Percentiles rank a stretch among this genome's conserved stretches.
These are phyloP conservation scores for Petunia axillaris DNA, from an alignment of 257 asterid species.

Conservation along the genomic window DNA sequence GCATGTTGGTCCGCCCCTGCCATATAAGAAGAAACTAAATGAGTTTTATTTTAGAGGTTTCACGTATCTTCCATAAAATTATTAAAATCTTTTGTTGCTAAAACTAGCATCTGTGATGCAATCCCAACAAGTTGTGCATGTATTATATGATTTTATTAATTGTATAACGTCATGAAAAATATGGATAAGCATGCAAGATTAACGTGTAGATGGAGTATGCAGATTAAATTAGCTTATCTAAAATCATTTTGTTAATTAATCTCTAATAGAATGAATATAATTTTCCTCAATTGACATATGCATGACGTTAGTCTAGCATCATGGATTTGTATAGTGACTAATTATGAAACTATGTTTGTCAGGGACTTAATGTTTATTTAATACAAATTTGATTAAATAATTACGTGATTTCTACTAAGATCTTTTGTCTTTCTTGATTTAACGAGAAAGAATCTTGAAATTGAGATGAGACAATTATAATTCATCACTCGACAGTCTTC, in stretches of 20 bases:
- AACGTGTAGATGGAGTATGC: not conserved
- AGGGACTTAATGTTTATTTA: not conserved
- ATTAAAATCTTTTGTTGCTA: not conserved
- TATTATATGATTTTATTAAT: not conserved
- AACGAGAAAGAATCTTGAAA: not conserved
- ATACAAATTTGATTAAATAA: not conserved
- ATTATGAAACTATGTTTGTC: not conserved
- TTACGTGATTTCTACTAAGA: not conserved
- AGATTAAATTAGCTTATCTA: slow-evolving; percentile 19
- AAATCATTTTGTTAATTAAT: not conserved
- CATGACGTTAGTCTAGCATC: not conserved
- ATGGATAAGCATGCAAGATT: slow-evolving; percentile 7
- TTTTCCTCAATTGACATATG: not conserved
- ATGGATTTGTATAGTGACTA: not conserved
- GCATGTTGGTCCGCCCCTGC: too few species aligned
- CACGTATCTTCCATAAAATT: not conserved
- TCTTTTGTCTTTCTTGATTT: not conserved
- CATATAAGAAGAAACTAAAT: too few species aligned
- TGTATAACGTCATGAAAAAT: not conserved
- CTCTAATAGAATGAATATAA: not conserved
- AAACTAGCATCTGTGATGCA: not conserved
- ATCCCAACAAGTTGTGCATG: slow-evolving; percentile 4
- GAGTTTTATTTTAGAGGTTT: too few species aligned
- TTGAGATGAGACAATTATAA: not conserved
- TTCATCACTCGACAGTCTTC: not conserved